Percentiles rank a stretch among this genome's conserved stretches.
These are phyloP conservation scores for Podosphaera fusca DNA, from an alignment of 2,329 filamentous ascomycete genomes.

Conservation along the genomic window DNA sequence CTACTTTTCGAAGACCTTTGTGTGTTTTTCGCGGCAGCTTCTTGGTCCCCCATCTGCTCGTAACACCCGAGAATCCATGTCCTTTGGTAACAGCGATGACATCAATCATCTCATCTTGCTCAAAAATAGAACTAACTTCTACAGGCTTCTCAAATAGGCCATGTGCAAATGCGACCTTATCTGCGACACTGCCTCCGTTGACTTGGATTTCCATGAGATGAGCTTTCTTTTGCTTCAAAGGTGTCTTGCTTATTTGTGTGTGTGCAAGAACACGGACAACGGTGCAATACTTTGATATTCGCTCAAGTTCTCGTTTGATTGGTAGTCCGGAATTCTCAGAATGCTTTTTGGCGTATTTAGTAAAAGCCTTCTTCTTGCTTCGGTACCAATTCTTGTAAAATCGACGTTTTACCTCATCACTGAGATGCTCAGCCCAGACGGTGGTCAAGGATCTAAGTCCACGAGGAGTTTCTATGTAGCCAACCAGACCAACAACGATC, in stretches of 20 bases:
- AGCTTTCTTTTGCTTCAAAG: constrained; percentile 99
- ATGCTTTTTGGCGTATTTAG: constrained; percentile 99
- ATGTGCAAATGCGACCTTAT: constrained; percentile 93
- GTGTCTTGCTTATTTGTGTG: constrained; percentile 97
- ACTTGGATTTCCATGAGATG: constrained; percentile 99
- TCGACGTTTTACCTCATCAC: constrained; percentile 94
- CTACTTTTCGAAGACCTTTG: constrained; percentile 99
- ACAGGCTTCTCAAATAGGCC: constrained; percentile 99
- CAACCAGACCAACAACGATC: constrained; percentile 98
- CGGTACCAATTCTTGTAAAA: constrained; percentile 99
- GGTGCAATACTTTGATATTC: constrained; percentile 99
- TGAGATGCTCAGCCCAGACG: constrained; percentile 98
- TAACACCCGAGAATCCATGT: constrained; percentile 96
- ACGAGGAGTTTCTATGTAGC: constrained; percentile 99
- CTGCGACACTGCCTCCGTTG: constrained; percentile 86
- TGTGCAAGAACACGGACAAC: constrained; percentile 97
- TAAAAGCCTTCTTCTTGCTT: constrained; percentile 99
- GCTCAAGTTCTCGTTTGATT: constrained; percentile 93
- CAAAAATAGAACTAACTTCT: constrained; percentile 79
- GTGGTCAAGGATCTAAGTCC: constrained; percentile 98
- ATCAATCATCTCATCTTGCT: constrained; percentile 99
- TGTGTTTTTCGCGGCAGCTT: constrained; percentile 99
- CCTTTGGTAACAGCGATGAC: constrained; percentile 99
- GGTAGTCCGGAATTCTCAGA: constrained; percentile 75
- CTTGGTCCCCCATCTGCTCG: constrained; percentile 97